phyloP scores from a whole-genome alignment of 106 monocot species.

The Xerophyta viscosa region DNA sequence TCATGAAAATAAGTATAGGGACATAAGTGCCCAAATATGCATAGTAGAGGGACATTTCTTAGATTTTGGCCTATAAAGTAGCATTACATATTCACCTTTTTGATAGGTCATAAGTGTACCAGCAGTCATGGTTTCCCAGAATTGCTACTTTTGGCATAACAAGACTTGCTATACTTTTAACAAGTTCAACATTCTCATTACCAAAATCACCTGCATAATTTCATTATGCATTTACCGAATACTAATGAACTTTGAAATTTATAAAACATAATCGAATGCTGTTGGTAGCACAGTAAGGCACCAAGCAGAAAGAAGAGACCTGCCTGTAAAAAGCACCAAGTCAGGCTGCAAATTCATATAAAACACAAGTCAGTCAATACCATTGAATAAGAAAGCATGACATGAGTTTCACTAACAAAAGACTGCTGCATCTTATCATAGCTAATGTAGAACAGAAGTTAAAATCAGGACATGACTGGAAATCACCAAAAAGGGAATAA shows the following conservation, averaged over 20 bases:
- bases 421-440: too few species aligned
- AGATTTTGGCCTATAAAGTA: not conserved
- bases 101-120: constrained; percentile 66
- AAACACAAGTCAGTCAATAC: constrained; percentile 12
- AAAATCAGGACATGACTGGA: too few species aligned
- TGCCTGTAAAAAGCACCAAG: constrained; percentile 94
- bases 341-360: constrained; percentile 68
- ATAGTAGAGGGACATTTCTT: too few species aligned
- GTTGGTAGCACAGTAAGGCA: not conserved
- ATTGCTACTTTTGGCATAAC: constrained; percentile 74
- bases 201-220: constrained; percentile 77
- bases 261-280: not conserved
- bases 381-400: not conserved
- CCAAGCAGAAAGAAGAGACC: constrained; percentile 16
- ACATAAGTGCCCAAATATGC: too few species aligned
- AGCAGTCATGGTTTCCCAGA: constrained; percentile 88
- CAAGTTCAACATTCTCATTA: constrained; percentile 89
- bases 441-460: too few species aligned
- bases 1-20: too few species aligned
- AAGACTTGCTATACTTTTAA: constrained; percentile 73
- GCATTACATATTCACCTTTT: constrained; percentile 67
- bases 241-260: not conserved
- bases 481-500: too few species aligned
- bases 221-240: not conserved
- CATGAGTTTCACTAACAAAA: too few species aligned